phyloP scores from a whole-genome alignment of 495 filamentous ascomycete species.

The Tuber calosporum region DNA sequence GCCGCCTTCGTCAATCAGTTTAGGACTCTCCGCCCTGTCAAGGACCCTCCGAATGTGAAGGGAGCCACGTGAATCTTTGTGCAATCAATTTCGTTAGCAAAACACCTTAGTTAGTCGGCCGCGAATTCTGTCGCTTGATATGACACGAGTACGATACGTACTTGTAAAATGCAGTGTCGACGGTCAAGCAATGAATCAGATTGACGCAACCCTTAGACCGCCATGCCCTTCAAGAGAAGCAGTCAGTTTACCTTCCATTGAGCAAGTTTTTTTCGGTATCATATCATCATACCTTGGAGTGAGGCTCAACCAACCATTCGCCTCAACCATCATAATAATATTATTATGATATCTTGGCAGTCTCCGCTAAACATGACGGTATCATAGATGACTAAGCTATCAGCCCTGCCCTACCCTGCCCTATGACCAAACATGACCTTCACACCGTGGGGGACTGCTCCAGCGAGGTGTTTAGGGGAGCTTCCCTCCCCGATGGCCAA shows the following conservation, averaged over 20 bases:
- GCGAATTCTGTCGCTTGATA: background rate
- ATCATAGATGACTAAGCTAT: no score
- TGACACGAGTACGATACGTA: no score
- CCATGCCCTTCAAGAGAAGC: background rate
- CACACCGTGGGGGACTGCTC: no score
- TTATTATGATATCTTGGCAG: background rate
- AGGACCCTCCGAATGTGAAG: background rate
- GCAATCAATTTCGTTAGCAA: background rate
- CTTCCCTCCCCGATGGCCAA: no score
- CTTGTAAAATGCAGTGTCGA: background rate
- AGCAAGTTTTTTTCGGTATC: no score
- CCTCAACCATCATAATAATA: background rate
- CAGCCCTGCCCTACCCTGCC: background rate
- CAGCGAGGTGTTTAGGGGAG: no score
- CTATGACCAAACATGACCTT: background rate
- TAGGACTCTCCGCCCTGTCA: background rate
- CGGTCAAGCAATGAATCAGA: background rate
- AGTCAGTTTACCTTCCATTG: no score
- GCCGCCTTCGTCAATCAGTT: background rate
- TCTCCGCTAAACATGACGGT: background rate
- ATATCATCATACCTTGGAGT: no score
- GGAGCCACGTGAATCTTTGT: background rate
- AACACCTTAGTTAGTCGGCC: background rate
- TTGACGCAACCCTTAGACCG: background rate
- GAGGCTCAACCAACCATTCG: background rate